Base-by-base conservation (phyloP, 2,329 filamentous ascomycete species). In the Trichoderma citrinoviride region DNA sequence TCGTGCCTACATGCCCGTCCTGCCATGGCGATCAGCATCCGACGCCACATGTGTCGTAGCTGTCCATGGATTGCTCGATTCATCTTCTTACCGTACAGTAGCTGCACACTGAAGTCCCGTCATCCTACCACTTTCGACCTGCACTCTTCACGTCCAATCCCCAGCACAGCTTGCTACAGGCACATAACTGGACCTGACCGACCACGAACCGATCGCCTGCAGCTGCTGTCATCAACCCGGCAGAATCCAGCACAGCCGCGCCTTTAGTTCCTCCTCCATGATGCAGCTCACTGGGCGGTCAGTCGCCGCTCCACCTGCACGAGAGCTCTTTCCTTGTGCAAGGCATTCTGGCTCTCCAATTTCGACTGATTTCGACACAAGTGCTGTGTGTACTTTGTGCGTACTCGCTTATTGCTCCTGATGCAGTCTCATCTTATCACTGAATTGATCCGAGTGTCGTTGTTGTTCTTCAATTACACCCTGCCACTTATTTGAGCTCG, bases 251-350 rank as follows among this genome's bases (percentile, higher is more conserved):
- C 60, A 54, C 53, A 62, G 49, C 52, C 50, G 52, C 33, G 33
- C 14, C 33, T 37, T 29, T 37, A 37, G 33, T 12, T 37, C 33
- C 14, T 37, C 14, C 41, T 41, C 29, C 49, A 29, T 47, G 25
- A 56, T 64, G 52, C 61, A 56, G 33, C 50, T 65, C 54, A 54
- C 41, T 52, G 62, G 62, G 62, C 62, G 62, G 62, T 65, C 62
- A 52, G 54, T 60, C 41, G 21, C 43, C 62, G 54, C 62, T 57
- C 62, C 62, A 65, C 62, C 41, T 53, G 54, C 47, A 40, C 33
- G n/a, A 19, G 19, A 10, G 54, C 25, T 58, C 44, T 37, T 60
- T 37, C 25, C 40, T 40, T 65, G 49, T 17, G 49, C 27, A 52
- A 29, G 49, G 27, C 49, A 33, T 52, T 50, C 33, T 52, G 10